Evolutionary conservation across 352 stramenopile genomes (phyloP).

Genomic region (Aphanomyces astaci): DNA sequence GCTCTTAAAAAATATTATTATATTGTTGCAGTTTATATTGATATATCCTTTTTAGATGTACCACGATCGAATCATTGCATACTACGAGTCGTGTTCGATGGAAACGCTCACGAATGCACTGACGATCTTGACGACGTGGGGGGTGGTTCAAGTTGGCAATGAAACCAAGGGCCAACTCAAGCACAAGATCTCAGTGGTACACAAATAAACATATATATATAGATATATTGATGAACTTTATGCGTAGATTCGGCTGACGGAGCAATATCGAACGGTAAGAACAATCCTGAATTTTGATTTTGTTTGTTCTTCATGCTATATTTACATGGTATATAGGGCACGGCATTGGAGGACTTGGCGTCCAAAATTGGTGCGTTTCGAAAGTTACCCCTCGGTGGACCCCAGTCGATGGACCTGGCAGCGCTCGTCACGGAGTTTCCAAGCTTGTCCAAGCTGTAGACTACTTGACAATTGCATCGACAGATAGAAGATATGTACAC

Average conservation of each 20-base stretch:
- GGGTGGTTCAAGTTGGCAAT: constrained; percentile 44
- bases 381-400: constrained; percentile 39
- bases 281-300: too few relatives aligned
- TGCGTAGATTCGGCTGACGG: constrained; percentile 13
- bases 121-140: constrained; percentile 51
- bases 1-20: too few relatives aligned
- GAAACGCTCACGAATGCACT: constrained; percentile 78
- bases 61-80: constrained; percentile 75
- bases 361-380: constrained; percentile 59
- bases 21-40: neutral
- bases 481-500: too few relatives aligned
- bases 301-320: constrained; percentile 18
- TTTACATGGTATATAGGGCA: constrained; percentile 30
- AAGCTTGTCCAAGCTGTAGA: constrained; percentile 61
- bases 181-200: constrained; percentile 18
- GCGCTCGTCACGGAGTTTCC: constrained; percentile 51
- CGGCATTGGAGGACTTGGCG: constrained; percentile 53
- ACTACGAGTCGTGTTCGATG: constrained; percentile 81
- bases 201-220: too few relatives aligned
- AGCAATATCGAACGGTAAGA: constrained; percentile 4
- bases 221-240: too few relatives aligned
- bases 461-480: neutral
- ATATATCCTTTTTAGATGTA: constrained; percentile 46
- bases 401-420: constrained; percentile 27
- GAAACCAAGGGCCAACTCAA: neutral